These are phyloP conservation scores for Amphichorda felina DNA, from an alignment of 2,329 filamentous ascomycete species.

Conservation along the genomic window DNA sequence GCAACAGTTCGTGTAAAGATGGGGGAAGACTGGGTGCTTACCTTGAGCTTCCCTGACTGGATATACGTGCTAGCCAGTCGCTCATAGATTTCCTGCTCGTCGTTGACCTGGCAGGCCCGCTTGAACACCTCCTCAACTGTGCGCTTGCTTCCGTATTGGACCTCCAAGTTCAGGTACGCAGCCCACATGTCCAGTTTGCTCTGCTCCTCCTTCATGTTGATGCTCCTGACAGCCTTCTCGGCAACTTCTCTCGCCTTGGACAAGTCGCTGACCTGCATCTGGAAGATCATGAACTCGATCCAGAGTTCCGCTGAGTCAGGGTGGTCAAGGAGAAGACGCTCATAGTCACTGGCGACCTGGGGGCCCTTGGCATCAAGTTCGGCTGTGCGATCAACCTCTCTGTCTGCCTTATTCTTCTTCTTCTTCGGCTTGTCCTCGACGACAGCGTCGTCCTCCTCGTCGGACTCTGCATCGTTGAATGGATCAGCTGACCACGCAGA, in stretches of 20 bases:
- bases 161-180: slow-evolving; percentile 87
- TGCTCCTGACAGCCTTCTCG: slow-evolving; percentile 80
- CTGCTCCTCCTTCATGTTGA: slow-evolving; percentile 79
- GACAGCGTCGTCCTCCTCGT: slow-evolving; percentile 17
- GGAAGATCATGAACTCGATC: slow-evolving; percentile 98
- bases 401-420: slow-evolving; percentile 64
- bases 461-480: slow-evolving; percentile 45
- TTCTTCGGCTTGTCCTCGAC: slow-evolving; percentile 35
- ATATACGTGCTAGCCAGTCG: slow-evolving; percentile 91
- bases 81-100: slow-evolving; percentile 80
- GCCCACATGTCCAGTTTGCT: slow-evolving; percentile 97
- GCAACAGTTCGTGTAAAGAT: slow-evolving; percentile 13
- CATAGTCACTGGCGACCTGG: slow-evolving; percentile 83
- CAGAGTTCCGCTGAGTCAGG: slow-evolving; percentile 89
- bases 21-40: slow-evolving; percentile 32
- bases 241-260: slow-evolving; percentile 81
- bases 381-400: slow-evolving; percentile 82
- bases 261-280: slow-evolving; percentile 83
- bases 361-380: slow-evolving; percentile 82
- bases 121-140: slow-evolving; percentile 79
- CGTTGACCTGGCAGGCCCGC: slow-evolving; percentile 87
- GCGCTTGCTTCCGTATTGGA: slow-evolving; percentile 76
- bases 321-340: slow-evolving; percentile 81
- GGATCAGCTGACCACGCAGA: slow-evolving; percentile 80
- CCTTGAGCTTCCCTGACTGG: slow-evolving; percentile 72